Conservation (phyloP, 768 basidiomycete species). For the Guyanaporus albipodus region DNA sequence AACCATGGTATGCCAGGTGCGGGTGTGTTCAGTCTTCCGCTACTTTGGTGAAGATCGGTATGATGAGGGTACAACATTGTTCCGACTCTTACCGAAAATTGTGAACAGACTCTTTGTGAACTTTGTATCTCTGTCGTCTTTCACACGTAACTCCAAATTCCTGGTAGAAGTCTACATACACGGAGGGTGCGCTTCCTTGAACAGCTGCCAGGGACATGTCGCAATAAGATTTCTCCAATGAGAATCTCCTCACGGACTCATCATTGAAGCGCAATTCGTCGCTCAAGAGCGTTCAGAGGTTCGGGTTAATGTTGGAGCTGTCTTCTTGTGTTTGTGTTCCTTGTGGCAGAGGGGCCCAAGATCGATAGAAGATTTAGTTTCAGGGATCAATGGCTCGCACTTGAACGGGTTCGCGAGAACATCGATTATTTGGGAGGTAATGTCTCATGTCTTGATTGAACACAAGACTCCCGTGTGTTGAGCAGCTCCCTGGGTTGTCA, state of each 20-base stretch:
- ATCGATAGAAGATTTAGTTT: constrained; percentile 77
- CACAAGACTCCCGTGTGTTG: constrained; percentile 2
- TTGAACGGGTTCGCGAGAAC: constrained; percentile 70
- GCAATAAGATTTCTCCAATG: constrained; percentile 70
- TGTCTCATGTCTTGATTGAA: neutral
- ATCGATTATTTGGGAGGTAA: constrained; percentile 67
- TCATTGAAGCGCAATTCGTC: constrained; percentile 62
- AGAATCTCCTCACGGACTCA: constrained; percentile 64
- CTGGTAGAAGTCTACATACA: constrained; percentile 76
- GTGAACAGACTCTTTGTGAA: constrained; percentile 56
- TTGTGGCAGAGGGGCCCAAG: constrained; percentile 59
- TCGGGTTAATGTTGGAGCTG: constrained; percentile 75
- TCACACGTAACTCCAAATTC: constrained; percentile 40
- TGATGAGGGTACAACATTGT: neutral
- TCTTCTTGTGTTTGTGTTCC: constrained; percentile 71
- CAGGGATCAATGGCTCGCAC: constrained; percentile 77
- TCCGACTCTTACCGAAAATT: neutral
- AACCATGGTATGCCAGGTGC: constrained; percentile 72
- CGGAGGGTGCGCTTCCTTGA: constrained; percentile 51
- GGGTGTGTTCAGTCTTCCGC: too few species aligned
- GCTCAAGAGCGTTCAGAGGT: constrained; percentile 62
- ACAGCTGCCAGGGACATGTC: neutral
- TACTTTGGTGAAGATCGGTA: constrained; percentile 76
- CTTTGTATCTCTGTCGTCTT: constrained; percentile 51
- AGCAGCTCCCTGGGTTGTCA: constrained; percentile 67